Conservation (phyloP, 2,329 filamentous ascomycete genomes). For the Fusarium domesticum region DNA sequence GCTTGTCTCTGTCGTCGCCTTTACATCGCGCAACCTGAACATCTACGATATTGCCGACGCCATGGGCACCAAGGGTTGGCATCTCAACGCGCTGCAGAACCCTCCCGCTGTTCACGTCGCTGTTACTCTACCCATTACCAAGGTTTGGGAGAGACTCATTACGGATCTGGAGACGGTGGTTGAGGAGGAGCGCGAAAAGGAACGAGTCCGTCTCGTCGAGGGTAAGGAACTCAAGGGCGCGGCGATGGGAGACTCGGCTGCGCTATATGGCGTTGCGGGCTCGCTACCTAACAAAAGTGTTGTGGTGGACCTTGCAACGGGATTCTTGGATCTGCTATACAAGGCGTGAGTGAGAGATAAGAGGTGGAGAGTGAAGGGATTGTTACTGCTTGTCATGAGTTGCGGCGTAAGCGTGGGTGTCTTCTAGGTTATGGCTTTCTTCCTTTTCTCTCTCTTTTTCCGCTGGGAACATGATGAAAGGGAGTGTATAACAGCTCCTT, state of each 20-base stretch:
- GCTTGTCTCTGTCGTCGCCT: constrained; percentile 86
- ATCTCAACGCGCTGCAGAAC: constrained; percentile 89
- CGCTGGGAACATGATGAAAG: too few species aligned
- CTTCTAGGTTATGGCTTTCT: not conserved
- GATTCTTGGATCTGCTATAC: constrained; percentile 90
- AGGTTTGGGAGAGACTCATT: constrained; percentile 76
- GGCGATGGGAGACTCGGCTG: constrained; percentile 74
- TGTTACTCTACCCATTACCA: constrained; percentile 81
- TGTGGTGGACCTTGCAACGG: constrained; percentile 82
- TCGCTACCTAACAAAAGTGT: constrained; percentile 94
- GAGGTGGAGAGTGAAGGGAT: constrained; percentile 1
- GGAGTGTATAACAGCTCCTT: too few species aligned
- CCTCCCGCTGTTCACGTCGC: constrained; percentile 92
- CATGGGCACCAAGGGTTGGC: constrained; percentile 84
- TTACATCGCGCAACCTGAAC: constrained; percentile 77
- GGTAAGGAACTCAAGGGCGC: constrained; percentile 64
- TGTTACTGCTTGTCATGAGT: constrained; percentile 4
- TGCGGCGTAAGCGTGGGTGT: constrained; percentile 12
- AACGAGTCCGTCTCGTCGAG: constrained; percentile 67
- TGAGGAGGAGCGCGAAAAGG: constrained; percentile 76
- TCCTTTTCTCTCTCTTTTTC: not conserved
- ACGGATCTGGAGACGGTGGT: constrained; percentile 66
- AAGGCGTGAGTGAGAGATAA: constrained; percentile 60
- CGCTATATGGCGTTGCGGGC: constrained; percentile 91
- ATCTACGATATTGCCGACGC: constrained; percentile 93